Evolutionary conservation across 805 yeast species (phyloP).

Genomic region (Dipodascus albidus): DNA sequence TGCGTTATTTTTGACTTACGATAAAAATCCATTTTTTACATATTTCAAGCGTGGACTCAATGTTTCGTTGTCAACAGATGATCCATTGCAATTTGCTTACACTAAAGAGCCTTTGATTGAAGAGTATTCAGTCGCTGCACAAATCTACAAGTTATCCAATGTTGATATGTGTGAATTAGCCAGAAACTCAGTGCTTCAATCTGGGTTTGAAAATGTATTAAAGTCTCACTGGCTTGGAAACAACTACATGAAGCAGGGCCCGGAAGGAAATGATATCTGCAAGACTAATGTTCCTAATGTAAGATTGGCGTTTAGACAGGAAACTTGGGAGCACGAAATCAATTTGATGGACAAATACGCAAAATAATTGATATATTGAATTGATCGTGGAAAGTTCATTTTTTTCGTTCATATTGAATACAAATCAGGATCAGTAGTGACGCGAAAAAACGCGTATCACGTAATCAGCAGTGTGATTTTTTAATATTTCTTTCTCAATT

Average conservation of each 20-base stretch:
- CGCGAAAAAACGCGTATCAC: neutral
- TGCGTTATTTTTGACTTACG: conserved; percentile 90
- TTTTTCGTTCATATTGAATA: too few species aligned
- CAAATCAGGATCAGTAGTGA: too few species aligned
- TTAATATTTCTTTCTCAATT: neutral
- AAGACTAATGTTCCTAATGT: conserved; percentile 93
- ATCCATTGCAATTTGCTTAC: conserved; percentile 93
- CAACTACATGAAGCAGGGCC: conserved; percentile 39
- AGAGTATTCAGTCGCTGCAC: conserved; percentile 97
- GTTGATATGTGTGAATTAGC: conserved; percentile 98
- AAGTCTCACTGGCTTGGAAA: conserved; percentile 91
- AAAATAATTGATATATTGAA: too few species aligned
- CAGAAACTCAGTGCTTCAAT: conserved; percentile 78
- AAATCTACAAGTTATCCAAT: conserved; percentile 83
- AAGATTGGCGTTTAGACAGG: conserved; percentile 72
- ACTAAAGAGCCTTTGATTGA: conserved; percentile 96
- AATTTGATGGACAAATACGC: conserved; percentile 23
- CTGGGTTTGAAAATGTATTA: conserved; percentile 83
- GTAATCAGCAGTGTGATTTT: neutral
- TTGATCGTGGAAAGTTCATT: too few species aligned
- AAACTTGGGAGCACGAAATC: conserved; percentile 68
- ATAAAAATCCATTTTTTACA: conserved; percentile 87
- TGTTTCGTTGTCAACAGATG: conserved; percentile 92
- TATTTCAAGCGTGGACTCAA: conserved; percentile 91
- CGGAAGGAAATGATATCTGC: conserved; percentile 79